Percentiles rank a stretch among this genome's conserved stretches.
Evolutionary conservation across 2,329 filamentous ascomycete species (phyloP).

Genomic region (Hypoxylon sp.): DNA sequence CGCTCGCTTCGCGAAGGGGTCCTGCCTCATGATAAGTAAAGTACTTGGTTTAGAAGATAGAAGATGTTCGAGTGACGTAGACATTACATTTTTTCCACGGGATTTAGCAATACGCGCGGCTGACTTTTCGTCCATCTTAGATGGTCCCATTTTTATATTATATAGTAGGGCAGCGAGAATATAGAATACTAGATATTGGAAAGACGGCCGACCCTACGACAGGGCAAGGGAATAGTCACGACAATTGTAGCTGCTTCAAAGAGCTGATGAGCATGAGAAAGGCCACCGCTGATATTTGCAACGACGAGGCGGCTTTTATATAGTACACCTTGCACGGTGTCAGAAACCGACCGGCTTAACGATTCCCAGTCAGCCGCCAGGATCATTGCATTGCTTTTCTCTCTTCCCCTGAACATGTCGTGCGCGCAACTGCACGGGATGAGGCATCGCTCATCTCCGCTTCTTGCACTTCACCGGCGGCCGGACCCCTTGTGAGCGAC

Average conservation of each 20-base stretch:
- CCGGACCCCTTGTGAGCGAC: constrained; percentile 3
- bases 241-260: background rate
- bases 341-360: constrained; percentile 6
- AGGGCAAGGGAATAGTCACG: background rate
- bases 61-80: background rate
- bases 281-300: background rate
- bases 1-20: constrained; percentile 42
- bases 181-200: background rate
- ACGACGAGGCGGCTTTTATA: constrained; percentile 21
- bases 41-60: background rate
- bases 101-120: constrained; percentile 54
- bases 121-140: constrained; percentile 55
- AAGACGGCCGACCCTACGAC: background rate
- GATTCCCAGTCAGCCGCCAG: constrained; percentile 1
- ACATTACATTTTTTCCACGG: constrained; percentile 51
- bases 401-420: constrained; percentile 4
- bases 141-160: constrained; percentile 47
- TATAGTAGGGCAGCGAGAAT: background rate
- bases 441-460: constrained; percentile 15
- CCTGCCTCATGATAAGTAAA: constrained; percentile 33
- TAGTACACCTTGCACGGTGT: constrained; percentile 1
- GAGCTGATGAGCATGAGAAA: background rate
- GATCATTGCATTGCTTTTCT: constrained; percentile 25
- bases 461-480: constrained; percentile 8
- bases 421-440: constrained; percentile 5